phyloP scores from a whole-genome alignment of 768 basidiomycete genomes.

The Suillus lakei region DNA sequence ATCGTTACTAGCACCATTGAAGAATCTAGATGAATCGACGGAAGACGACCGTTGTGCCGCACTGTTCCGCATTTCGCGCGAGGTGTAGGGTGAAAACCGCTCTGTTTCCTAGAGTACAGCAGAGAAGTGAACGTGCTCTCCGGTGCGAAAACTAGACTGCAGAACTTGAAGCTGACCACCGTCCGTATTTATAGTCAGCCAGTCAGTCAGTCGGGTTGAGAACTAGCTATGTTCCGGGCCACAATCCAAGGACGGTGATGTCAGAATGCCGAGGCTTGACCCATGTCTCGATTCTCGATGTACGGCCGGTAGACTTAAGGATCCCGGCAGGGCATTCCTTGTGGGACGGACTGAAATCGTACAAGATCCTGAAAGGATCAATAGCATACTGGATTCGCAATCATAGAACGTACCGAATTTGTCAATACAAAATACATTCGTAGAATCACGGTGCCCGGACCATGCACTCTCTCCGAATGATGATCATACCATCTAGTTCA shows the following conservation, averaged over 20 bases:
- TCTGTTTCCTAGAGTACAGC: background rate
- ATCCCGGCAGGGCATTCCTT: background rate
- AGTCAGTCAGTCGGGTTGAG: background rate
- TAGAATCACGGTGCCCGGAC: background rate
- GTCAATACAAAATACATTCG: background rate
- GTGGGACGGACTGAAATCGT: background rate
- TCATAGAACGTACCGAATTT: background rate
- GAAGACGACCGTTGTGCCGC: background rate
- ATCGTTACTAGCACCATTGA: background rate
- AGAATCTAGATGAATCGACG: background rate
- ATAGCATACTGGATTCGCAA: background rate
- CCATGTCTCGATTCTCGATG: background rate
- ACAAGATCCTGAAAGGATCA: background rate
- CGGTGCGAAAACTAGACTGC: background rate
- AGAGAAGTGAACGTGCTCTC: background rate
- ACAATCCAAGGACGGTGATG: background rate
- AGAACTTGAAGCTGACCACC: background rate
- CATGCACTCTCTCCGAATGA: background rate
- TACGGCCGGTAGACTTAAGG: background rate
- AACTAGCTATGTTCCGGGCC: background rate
- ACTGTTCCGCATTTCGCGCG: background rate
- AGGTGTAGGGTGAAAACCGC: background rate
- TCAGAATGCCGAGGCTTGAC: background rate
- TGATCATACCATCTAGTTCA: background rate
- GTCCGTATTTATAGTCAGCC: conserved; percentile 1